These are phyloP conservation scores for Alternaria gaisen DNA, from an alignment of 2,329 filamentous ascomycete species.

Conservation along the genomic window DNA sequence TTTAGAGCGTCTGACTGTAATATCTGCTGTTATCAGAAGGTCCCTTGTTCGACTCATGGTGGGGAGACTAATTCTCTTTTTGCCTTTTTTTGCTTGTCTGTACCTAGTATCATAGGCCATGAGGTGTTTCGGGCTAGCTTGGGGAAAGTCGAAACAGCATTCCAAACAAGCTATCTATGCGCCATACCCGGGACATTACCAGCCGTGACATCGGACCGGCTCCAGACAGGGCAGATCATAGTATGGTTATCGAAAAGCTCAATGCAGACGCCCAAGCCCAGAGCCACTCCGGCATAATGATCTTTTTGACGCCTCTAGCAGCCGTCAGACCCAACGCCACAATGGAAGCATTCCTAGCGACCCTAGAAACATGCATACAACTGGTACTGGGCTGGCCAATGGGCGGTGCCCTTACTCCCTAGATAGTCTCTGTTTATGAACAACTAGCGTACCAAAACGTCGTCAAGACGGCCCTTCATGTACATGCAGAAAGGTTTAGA, in stretches of 20 bases:
- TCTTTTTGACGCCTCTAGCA: not conserved
- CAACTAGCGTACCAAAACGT: too few relatives aligned
- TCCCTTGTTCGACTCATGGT: slow-evolving; percentile 45
- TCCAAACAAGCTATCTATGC: not conserved
- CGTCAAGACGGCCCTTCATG: not conserved
- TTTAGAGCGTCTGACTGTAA: slow-evolving; percentile 51
- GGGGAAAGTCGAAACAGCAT: not conserved
- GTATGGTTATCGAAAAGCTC: not conserved
- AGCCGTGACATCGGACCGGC: not conserved
- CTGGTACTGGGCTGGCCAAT: not conserved
- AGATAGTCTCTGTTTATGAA: not conserved
- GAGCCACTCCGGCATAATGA: not conserved
- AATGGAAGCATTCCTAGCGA: not conserved
- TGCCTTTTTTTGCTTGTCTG: not conserved
- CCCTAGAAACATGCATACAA: not conserved
- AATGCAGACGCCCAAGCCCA: not conserved
- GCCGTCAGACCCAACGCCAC: not conserved
- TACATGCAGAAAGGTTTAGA: not conserved
- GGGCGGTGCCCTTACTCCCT: not conserved
- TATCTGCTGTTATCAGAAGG: slow-evolving; percentile 47
- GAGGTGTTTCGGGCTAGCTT: not conserved
- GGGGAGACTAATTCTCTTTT: slow-evolving; percentile 37
- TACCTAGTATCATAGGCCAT: not conserved
- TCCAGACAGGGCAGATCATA: not conserved
- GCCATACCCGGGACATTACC: not conserved